Conservation (phyloP, 768 basidiomycete genomes). For the Macrolepiota dolichaula region DNA sequence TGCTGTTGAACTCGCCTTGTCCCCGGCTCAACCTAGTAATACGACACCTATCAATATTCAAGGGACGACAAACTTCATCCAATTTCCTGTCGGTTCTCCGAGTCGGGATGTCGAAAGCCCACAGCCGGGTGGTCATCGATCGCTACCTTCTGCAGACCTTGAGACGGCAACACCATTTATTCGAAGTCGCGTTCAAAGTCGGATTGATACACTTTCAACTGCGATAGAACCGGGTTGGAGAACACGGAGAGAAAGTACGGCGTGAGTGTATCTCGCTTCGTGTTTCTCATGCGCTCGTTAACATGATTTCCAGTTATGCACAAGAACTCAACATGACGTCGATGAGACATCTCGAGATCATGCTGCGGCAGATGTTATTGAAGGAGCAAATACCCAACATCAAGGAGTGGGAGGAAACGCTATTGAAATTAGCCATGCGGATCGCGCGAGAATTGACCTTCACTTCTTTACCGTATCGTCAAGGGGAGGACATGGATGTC, state of each 20-base stretch:
- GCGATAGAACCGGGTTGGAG: slow-evolving; percentile 77
- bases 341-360: slow-evolving; percentile 84
- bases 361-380: slow-evolving; percentile 88
- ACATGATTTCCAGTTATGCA: slow-evolving; percentile 53
- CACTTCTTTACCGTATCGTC: slow-evolving; percentile 61
- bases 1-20: slow-evolving; percentile 38
- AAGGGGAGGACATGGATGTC: slow-evolving; percentile 94
- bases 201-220: slow-evolving; percentile 50
- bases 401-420: slow-evolving; percentile 83
- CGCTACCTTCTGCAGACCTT: slow-evolving; percentile 74
- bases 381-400: slow-evolving; percentile 80
- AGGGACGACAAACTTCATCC: slow-evolving; percentile 64
- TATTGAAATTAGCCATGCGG: slow-evolving; percentile 78
- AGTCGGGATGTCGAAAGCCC: slow-evolving; percentile 36
- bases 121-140: slow-evolving; percentile 13
- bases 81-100: slow-evolving; percentile 78
- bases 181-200: slow-evolving; percentile 80
- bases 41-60: slow-evolving; percentile 48
- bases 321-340: slow-evolving; percentile 83
- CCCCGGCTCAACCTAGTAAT: slow-evolving; percentile 46
- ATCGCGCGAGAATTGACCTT: slow-evolving; percentile 86
- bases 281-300: slow-evolving; percentile 10
- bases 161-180: slow-evolving; percentile 77
- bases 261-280: slow-evolving; percentile 47
- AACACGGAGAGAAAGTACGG: slow-evolving; percentile 83